Base-by-base conservation (phyloP, 2,329 filamentous ascomycete species). In the Trichoderma sp. region DNA sequence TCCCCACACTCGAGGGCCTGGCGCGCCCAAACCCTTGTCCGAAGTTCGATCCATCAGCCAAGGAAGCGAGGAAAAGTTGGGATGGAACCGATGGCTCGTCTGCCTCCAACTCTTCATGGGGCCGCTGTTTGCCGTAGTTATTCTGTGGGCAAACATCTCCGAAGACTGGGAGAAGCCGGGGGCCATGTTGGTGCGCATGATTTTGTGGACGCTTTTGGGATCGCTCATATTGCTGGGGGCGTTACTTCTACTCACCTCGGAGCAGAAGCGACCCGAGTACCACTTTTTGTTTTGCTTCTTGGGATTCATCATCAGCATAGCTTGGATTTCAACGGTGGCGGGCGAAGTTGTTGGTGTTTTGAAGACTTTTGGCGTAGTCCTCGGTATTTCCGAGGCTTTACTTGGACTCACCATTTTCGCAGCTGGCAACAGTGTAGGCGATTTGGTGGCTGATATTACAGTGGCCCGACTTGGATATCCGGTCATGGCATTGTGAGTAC, bases 261-360 rank as follows among this genome's bases (percentile, higher is more conserved):
- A 91, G 8, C 85, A 88, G 64, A 87, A 86, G 39, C 90, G 91
- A 34, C 92, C 93, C 0, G 89, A 87, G 74, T 93, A 93, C 80
- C 92, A 95, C 72, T 91, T 91, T 63, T 78, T 95, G 28, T 86
- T 98, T 59, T 97, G 94, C 78, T 93, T 97, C 77, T 84, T 97
- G 43, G 96, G 97, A 7, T 99, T 99, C 78, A 85, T 92, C 9
- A 97, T 98, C 72, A 91, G 92, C 73, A 96, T 98, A 71, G 92
- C 93, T 28, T 99, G 97, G 96, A 98, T 98, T 76, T 96, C 94
- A 50, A 96, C 94, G 1, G 94, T 99, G 76, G 95, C 96, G 2
- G 93, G 94, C 43, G 95, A 99, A 83, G 96, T 99, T 6, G 96
- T 99, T 6, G 95, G 94, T 36, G 92, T 98, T 6, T 87, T 99